Evolutionary conservation across 2,329 filamentous ascomycete genomes (phyloP).

Genomic region (Aureobasidium leucospermi): DNA sequence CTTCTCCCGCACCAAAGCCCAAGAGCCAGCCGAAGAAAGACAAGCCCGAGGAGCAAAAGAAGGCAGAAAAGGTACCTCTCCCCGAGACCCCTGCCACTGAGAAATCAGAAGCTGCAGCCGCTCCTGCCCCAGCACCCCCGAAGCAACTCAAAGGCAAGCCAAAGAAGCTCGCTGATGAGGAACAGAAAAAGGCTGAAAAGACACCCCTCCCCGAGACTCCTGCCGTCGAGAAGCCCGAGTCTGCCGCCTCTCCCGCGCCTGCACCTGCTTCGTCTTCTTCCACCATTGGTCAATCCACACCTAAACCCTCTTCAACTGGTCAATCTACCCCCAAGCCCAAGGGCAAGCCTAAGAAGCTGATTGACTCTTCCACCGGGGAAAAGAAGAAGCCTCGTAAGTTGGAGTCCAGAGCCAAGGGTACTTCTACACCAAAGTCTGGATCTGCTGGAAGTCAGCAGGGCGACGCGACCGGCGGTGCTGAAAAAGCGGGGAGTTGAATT

Average conservation of each 20-base stretch:
- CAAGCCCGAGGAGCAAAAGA: conserved; percentile 8
- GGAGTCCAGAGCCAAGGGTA: not conserved
- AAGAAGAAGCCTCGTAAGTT: conserved; percentile 12
- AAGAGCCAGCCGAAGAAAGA: not conserved
- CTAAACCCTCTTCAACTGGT: not conserved
- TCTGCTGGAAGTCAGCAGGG: conserved; percentile 3
- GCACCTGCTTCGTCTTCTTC: not conserved
- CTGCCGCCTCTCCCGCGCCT: not conserved
- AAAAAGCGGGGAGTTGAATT: conserved; percentile 9
- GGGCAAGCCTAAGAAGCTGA: conserved; percentile 11
- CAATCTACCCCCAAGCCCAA: not conserved
- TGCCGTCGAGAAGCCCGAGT: not conserved
- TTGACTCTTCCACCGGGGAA: conserved; percentile 5
- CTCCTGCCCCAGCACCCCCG: not conserved
- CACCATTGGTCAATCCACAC: not conserved
- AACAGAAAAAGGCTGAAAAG: conserved; percentile 5
- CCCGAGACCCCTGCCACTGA: conserved; percentile 1
- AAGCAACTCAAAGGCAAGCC: not conserved
- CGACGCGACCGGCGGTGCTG: not conserved
- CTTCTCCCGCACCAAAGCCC: not conserved
- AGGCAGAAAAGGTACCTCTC: not conserved
- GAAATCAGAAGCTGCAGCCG: not conserved
- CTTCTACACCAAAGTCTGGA: not conserved
- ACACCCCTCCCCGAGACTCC: not conserved
- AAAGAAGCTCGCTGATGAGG: conserved; percentile 5